A percentile compares a stretch with the other conserved stretches of the same genome.
phyloP scores from a whole-genome alignment of 768 basidiomycete genomes.

The Gymnopilus junonius region DNA sequence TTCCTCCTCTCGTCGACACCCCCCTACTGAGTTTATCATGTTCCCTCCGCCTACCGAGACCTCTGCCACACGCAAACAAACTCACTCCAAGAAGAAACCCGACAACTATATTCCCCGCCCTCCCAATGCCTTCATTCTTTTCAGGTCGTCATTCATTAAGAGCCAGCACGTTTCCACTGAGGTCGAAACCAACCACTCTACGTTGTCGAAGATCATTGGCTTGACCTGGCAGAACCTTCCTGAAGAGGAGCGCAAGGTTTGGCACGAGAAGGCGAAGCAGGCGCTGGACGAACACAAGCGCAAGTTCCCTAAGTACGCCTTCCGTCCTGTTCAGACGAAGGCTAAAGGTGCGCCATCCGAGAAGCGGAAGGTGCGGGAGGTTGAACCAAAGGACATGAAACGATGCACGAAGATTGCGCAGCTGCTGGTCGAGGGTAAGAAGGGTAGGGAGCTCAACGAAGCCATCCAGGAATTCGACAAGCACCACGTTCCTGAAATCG shows the following conservation, averaged over 20 bases:
- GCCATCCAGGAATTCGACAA: slow-evolving; percentile 68
- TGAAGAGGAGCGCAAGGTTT: slow-evolving; percentile 71
- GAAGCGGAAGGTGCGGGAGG: slow-evolving; percentile 69
- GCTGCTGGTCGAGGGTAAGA: slow-evolving; percentile 66
- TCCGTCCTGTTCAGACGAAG: slow-evolving; percentile 67
- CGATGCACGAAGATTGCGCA: slow-evolving; percentile 73
- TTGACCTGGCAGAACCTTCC: slow-evolving; percentile 82
- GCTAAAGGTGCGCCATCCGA: slow-evolving; percentile 47
- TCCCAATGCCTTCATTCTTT: slow-evolving; percentile 87
- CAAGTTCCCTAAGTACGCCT: slow-evolving; percentile 80
- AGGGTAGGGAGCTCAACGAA: slow-evolving; percentile 55
- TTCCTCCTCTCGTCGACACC: slow-evolving; percentile 35
- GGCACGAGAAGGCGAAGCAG: slow-evolving; percentile 77
- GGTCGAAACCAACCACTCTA: slow-evolving; percentile 83
- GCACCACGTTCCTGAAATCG: slow-evolving; percentile 61
- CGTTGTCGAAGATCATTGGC: slow-evolving; percentile 84
- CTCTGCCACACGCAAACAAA: slow-evolving; percentile 42
- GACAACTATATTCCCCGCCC: slow-evolving; percentile 82
- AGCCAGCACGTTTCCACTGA: slow-evolving; percentile 75
- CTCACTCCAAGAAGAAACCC: slow-evolving; percentile 72
- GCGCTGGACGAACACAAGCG: slow-evolving; percentile 80
- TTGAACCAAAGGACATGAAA: slow-evolving; percentile 66
- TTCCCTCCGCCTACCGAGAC: slow-evolving; percentile 8
- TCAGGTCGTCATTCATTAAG: slow-evolving; percentile 84
- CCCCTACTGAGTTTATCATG: slow-evolving; percentile 39